Evolutionary conservation across 306 rosid species (phyloP).

Genomic region (Quercus variabilis): DNA sequence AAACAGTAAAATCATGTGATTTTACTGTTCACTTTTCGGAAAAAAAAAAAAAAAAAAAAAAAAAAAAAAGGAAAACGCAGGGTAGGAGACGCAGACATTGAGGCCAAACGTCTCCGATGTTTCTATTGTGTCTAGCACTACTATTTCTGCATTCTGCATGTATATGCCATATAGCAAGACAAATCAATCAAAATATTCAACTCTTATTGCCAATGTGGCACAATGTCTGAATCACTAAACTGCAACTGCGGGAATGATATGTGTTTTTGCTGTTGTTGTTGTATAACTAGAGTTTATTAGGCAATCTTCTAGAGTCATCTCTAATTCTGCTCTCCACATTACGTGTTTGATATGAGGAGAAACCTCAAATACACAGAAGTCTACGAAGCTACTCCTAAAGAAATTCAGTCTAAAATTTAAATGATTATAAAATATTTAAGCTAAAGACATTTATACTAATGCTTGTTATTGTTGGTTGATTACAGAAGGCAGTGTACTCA

Average conservation of each 20-base stretch:
- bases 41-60: no score
- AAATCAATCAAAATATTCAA: not conserved
- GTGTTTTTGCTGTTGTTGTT: no score
- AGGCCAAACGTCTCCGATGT: no score
- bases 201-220: not conserved
- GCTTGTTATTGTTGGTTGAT: constrained; percentile 30
- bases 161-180: not conserved
- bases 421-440: not conserved
- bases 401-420: no score
- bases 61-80: no score
- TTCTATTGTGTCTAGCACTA: not conserved
- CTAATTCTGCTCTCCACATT: not conserved
- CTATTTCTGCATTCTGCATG: no score
- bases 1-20: no score
- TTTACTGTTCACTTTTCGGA: no score
- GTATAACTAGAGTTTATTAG: no score
- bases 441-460: not conserved
- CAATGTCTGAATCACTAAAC: not conserved
- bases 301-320: not conserved
- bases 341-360: not conserved
- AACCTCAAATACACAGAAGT: no score
- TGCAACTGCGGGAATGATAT: not conserved
- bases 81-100: no score
- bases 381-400: no score
- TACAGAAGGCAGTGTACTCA: constrained; percentile 92